phyloP scores from a whole-genome alignment of 2,329 filamentous ascomycete genomes.

The Talaromyces sp. region DNA sequence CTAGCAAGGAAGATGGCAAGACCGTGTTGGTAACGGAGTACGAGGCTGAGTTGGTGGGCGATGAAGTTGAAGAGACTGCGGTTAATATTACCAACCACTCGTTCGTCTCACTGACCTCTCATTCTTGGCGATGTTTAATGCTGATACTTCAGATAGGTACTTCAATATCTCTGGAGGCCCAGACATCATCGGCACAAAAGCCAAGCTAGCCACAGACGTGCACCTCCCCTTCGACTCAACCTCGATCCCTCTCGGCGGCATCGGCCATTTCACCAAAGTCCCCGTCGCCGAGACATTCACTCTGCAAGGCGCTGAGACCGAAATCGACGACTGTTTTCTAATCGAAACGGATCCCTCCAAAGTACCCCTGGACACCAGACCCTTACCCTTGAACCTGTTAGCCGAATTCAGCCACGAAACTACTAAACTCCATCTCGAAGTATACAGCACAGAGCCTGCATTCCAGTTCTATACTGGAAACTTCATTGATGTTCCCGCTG shows the following conservation, averaged over 20 bases:
- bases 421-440: conserved; percentile 76
- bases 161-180: conserved; percentile 62
- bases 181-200: conserved; percentile 61
- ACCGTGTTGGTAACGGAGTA: conserved; percentile 82
- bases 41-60: conserved; percentile 74
- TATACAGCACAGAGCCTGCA: conserved; percentile 85
- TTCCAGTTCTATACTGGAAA: conserved; percentile 97
- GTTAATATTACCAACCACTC: conserved; percentile 96
- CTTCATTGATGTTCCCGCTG: conserved; percentile 71
- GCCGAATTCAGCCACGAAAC: conserved; percentile 70
- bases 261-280: conserved; percentile 62
- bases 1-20: conserved; percentile 65
- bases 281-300: conserved; percentile 65
- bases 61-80: conserved; percentile 78
- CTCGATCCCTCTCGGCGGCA: conserved; percentile 69
- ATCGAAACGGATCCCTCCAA: conserved; percentile 60
- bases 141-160: conserved; percentile 46
- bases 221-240: conserved; percentile 71
- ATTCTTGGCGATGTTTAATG: not conserved
- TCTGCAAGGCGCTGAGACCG: conserved; percentile 66
- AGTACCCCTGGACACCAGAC: conserved; percentile 65
- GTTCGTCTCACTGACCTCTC: conserved; percentile 43
- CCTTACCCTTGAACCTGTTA: conserved; percentile 61
- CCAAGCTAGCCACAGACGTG: conserved; percentile 55
- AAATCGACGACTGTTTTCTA: conserved; percentile 89